Evolutionary conservation across 805 yeast genomes (phyloP).

Genomic region (Kodamaea restingae): DNA sequence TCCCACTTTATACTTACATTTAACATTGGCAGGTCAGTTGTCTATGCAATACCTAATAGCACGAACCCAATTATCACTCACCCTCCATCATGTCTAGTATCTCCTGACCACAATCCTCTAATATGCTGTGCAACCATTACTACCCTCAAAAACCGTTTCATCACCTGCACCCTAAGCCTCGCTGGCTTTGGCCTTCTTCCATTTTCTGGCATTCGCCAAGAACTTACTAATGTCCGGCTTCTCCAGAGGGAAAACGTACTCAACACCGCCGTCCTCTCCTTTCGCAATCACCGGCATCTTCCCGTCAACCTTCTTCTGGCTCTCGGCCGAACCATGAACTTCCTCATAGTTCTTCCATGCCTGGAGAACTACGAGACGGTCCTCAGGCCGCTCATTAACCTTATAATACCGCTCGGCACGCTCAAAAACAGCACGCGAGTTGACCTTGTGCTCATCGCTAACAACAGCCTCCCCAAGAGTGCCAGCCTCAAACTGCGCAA

Average conservation of each 20-base stretch:
- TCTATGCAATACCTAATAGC: too few relatives aligned
- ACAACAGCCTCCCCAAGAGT: constrained; percentile 41
- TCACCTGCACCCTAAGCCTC: too few relatives aligned
- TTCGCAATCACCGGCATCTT: constrained; percentile 55
- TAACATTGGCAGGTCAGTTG: too few relatives aligned
- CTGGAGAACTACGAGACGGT: constrained; percentile 52
- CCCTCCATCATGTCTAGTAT: too few relatives aligned
- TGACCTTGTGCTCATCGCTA: constrained; percentile 45
- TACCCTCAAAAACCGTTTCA: too few relatives aligned
- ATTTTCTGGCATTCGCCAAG: constrained; percentile 41
- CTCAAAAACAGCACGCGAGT: constrained; percentile 55
- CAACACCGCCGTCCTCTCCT: constrained; percentile 46
- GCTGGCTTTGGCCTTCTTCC: not conserved
- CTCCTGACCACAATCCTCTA: too few relatives aligned
- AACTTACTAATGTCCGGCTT: constrained; percentile 31
- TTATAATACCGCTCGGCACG: constrained; percentile 48
- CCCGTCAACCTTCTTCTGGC: constrained; percentile 31
- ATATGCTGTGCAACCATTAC: too few relatives aligned
- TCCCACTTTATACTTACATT: too few relatives aligned
- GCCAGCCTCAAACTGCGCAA: constrained; percentile 29
- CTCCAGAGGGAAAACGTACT: constrained; percentile 68
- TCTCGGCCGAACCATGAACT: constrained; percentile 49
- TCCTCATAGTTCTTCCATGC: constrained; percentile 64
- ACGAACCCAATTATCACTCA: too few relatives aligned
- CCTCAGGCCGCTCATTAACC: constrained; percentile 29